A percentile compares a stretch with the other conserved stretches of the same genome.
Conservation (phyloP, 73 alveolate genomes). For the Tetrahymena borealis region DNA sequence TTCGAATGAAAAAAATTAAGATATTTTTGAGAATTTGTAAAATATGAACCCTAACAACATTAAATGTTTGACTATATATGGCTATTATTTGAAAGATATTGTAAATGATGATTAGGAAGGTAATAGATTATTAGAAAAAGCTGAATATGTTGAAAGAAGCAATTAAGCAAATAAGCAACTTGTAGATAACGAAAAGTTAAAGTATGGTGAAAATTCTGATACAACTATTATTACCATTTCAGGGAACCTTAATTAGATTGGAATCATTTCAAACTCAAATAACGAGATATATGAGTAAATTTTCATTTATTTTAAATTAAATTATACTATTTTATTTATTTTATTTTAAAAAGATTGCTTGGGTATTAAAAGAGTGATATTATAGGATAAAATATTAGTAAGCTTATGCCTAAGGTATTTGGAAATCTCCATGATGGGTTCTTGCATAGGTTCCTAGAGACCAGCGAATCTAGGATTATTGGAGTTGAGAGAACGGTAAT, state of each 20-base stretch:
- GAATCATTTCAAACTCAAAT: slow-evolving; percentile 20
- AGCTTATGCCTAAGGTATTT: slow-evolving; percentile 38
- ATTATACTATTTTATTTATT: not conserved
- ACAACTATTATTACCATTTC: slow-evolving; percentile 34
- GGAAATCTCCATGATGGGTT: slow-evolving; percentile 36
- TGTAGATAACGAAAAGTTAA: slow-evolving; percentile 32
- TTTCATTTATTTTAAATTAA: not conserved
- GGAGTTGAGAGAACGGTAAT: slow-evolving; percentile 33
- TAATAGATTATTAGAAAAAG: slow-evolving; percentile 18
- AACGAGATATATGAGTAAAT: slow-evolving; percentile 4
- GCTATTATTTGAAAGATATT: slow-evolving; percentile 28
- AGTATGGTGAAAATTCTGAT: slow-evolving; percentile 42
- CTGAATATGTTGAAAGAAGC: slow-evolving; percentile 20
- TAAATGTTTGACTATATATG: slow-evolving; percentile 25
- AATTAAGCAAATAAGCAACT: slow-evolving; percentile 26
- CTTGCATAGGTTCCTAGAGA: slow-evolving; percentile 32
- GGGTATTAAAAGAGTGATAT: slow-evolving; percentile 34
- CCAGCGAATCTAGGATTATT: slow-evolving; percentile 29
- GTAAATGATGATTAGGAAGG: slow-evolving; percentile 47
- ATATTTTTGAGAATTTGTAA: slow-evolving; percentile 12
- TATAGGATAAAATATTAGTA: slow-evolving; percentile 35
- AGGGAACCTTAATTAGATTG: slow-evolving; percentile 31
- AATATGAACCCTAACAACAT: slow-evolving; percentile 39
- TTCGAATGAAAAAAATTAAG: slow-evolving; percentile 11
- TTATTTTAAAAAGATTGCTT: not conserved